Conservation (phyloP, 2,329 filamentous ascomycete genomes). For the Ilyonectria sp. region DNA sequence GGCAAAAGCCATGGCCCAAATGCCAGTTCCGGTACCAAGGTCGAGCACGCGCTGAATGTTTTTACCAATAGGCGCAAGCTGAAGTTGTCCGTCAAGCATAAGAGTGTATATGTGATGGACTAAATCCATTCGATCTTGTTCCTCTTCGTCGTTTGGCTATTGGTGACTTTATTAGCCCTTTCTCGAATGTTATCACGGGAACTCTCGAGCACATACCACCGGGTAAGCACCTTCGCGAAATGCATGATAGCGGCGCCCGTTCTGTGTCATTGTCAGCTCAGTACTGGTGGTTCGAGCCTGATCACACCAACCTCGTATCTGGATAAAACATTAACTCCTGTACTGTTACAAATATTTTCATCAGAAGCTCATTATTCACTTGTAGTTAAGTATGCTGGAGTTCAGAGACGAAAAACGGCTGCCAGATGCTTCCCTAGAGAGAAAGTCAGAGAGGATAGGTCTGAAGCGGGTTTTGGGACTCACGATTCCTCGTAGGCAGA, state of each 20-base stretch:
- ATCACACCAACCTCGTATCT: constrained; percentile 32
- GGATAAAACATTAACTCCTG: neutral
- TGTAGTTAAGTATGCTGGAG: constrained; percentile 21
- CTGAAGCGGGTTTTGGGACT: neutral
- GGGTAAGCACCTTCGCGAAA: constrained; percentile 28
- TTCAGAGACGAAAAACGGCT: constrained; percentile 11
- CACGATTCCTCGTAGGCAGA: neutral
- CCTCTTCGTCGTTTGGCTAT: constrained; percentile 28
- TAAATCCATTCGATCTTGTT: constrained; percentile 32
- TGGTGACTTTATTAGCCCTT: neutral
- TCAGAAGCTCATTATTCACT: neutral
- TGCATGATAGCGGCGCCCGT: constrained; percentile 7
- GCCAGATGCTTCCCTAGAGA: neutral
- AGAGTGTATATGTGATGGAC: constrained; percentile 28
- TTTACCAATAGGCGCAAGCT: constrained; percentile 17
- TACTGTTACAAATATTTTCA: neutral
- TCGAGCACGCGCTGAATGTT: constrained; percentile 17
- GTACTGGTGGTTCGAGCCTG: constrained; percentile 12
- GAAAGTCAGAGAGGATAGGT: neutral
- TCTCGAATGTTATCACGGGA: no score
- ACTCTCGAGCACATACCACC: constrained; percentile 11
- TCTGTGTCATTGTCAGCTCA: constrained; percentile 1
- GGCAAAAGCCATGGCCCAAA: constrained; percentile 21
- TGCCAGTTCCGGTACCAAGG: constrained; percentile 17
- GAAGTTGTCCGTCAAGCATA: constrained; percentile 10